These are phyloP conservation scores for Steccherinum ochraceum DNA, from an alignment of 768 basidiomycete species.

Conservation along the genomic window DNA sequence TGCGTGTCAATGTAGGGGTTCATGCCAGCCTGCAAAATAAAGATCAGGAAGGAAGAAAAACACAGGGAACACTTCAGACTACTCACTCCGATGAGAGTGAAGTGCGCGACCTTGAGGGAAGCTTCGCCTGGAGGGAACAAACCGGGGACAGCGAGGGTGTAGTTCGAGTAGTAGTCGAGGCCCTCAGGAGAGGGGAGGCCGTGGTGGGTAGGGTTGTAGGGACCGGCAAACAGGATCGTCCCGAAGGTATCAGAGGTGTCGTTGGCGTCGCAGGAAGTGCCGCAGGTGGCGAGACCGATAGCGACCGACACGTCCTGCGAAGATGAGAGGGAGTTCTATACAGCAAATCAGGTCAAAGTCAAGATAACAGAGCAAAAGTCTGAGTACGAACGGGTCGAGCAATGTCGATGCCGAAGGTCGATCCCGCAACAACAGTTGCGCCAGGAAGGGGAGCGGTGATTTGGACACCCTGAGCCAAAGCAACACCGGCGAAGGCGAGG, in stretches of 20 bases:
- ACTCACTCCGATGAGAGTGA: background rate
- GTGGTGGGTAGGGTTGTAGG: constrained; percentile 21
- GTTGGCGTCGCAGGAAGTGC: background rate
- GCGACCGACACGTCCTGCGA: constrained; percentile 2
- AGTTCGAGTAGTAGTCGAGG: constrained; percentile 22
- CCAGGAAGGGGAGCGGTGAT: constrained; percentile 24
- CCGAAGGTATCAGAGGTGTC: constrained; percentile 11
- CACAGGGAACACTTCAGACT: too few relatives aligned
- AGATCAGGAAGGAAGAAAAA: too few relatives aligned
- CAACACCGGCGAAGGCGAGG: too few relatives aligned
- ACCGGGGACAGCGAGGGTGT: constrained; percentile 18
- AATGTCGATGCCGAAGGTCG: constrained; percentile 27
- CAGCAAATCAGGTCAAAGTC: too few relatives aligned
- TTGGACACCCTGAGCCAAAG: constrained; percentile 27
- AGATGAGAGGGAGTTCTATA: constrained; percentile 9
- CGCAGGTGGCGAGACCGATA: constrained; percentile 1
- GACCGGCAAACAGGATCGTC: constrained; percentile 23
- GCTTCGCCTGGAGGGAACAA: constrained; percentile 6
- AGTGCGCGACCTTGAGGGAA: background rate
- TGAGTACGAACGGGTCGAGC: constrained; percentile 25
- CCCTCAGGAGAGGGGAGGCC: background rate
- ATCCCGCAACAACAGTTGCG: constrained; percentile 19
- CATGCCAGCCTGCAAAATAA: too few relatives aligned
- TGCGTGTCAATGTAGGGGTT: too few relatives aligned
- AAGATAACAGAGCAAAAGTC: background rate